Percentiles rank a stretch among this genome's conserved stretches.
Conservation (phyloP, 2,329 filamentous ascomycete genomes). For the Diatrype stigma region DNA sequence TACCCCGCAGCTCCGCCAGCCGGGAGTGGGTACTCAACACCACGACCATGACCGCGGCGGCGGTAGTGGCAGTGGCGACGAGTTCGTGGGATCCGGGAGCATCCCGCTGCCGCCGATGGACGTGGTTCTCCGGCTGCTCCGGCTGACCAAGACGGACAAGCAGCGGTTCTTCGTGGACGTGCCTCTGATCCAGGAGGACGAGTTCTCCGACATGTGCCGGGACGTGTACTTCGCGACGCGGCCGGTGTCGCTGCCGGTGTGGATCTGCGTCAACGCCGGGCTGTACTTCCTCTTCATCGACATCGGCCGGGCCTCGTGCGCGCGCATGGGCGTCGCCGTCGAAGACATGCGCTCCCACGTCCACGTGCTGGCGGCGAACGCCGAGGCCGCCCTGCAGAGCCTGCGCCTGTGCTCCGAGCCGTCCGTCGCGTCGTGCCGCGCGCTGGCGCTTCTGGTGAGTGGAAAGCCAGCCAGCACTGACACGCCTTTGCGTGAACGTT, state of each 20-base stretch:
- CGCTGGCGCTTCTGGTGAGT: slow-evolving; percentile 23
- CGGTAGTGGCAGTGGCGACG: slow-evolving; percentile 2
- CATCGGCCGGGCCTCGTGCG: slow-evolving; percentile 4
- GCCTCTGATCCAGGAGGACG: slow-evolving; percentile 18
- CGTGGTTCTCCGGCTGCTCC: slow-evolving; percentile 21
- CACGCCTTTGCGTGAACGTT: too few species aligned
- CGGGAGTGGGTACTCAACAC: too few species aligned
- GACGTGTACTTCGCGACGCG: slow-evolving; percentile 26
- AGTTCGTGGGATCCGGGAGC: slow-evolving; percentile 7
- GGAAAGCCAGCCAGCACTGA: too few species aligned
- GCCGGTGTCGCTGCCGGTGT: slow-evolving; percentile 22
- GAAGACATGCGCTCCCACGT: slow-evolving; percentile 10
- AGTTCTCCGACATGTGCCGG: slow-evolving; percentile 23
- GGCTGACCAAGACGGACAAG: slow-evolving; percentile 17
- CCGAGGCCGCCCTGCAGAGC: slow-evolving; percentile 21
- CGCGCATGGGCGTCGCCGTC: slow-evolving; percentile 9
- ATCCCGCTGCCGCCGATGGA: slow-evolving; percentile 22
- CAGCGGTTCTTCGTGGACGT: slow-evolving; percentile 25
- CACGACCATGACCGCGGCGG: too few species aligned
- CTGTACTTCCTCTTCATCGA: slow-evolving; percentile 21
- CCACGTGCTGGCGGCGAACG: slow-evolving; percentile 14
- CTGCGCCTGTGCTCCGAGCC: slow-evolving; percentile 25
- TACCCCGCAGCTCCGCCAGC: too few species aligned
- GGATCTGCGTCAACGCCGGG: slow-evolving; percentile 24
- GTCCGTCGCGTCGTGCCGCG: slow-evolving; percentile 21